phyloP scores from a whole-genome alignment of 106 monocot genomes.

The Platanthera guangdongensis region DNA sequence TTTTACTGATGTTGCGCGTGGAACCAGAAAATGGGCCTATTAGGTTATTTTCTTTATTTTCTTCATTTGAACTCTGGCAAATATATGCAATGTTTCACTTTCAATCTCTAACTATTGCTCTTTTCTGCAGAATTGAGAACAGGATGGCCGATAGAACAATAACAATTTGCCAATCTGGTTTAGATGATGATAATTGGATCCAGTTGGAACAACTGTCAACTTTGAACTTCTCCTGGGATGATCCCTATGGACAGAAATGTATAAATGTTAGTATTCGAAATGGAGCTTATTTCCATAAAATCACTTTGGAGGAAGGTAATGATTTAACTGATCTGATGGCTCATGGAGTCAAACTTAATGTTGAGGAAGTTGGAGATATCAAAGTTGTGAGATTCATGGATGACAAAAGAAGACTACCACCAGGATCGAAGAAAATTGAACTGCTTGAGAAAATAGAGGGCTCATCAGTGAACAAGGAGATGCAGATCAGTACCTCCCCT shows the following conservation, averaged over 20 bases:
- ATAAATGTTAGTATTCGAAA: slow-evolving; percentile 45
- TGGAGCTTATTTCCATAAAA: slow-evolving; percentile 24
- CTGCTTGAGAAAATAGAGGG: slow-evolving; percentile 6
- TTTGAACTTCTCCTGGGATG: slow-evolving; percentile 70
- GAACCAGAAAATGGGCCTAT: slow-evolving; percentile 59
- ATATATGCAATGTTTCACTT: neutral
- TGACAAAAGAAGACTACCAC: slow-evolving; percentile 13
- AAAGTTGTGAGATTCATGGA: slow-evolving; percentile 54
- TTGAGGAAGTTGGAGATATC: slow-evolving; percentile 44
- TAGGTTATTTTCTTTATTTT: slow-evolving; percentile 41
- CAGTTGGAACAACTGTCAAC: slow-evolving; percentile 60
- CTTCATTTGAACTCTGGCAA: neutral
- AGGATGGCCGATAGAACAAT: slow-evolving; percentile 37
- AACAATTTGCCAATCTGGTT: slow-evolving; percentile 54
- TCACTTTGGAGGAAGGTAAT: slow-evolving; percentile 49
- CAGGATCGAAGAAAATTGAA: slow-evolving; percentile 20
- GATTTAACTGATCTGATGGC: slow-evolving; percentile 32
- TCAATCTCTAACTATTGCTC: slow-evolving; percentile 6
- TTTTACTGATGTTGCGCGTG: slow-evolving; percentile 63
- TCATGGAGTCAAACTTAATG: slow-evolving; percentile 39
- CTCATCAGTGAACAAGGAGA: slow-evolving; percentile 30
- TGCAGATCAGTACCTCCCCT: slow-evolving; percentile 26
- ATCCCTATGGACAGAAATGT: slow-evolving; percentile 56
- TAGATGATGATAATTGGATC: slow-evolving; percentile 55
- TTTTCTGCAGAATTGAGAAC: slow-evolving; percentile 73